Percentiles rank a stretch among this genome's conserved stretches.
Evolutionary conservation across 208 protist genomes (phyloP).

Genomic region (Phytomonas serpens): DNA sequence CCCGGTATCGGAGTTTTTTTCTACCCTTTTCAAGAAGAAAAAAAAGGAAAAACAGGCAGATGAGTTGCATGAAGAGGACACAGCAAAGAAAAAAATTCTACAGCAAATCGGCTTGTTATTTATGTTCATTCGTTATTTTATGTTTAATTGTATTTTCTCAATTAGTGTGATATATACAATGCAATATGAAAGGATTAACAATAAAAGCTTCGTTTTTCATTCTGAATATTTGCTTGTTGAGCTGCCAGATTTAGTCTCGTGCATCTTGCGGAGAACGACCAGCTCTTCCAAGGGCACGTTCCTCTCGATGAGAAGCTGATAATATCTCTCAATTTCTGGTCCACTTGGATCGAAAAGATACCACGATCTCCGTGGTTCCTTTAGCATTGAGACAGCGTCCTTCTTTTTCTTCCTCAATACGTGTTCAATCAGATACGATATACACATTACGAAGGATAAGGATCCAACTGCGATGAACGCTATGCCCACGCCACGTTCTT

Average conservation of each 20-base stretch:
- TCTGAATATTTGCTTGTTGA: not conserved
- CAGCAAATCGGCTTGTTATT: not conserved
- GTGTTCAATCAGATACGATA: conserved; percentile 52
- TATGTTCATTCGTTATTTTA: not conserved
- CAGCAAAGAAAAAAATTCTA: not conserved
- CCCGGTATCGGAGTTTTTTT: conserved; percentile 57
- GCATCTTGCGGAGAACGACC: conserved; percentile 21
- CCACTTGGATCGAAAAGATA: conserved; percentile 42
- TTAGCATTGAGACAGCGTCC: conserved; percentile 20
- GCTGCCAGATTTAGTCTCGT: not conserved
- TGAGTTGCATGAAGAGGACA: not conserved
- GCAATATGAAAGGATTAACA: not conserved
- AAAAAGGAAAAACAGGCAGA: not conserved
- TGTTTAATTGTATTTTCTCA: not conserved
- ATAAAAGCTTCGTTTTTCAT: not conserved
- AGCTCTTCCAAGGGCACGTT: conserved; percentile 44
- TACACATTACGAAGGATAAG: conserved; percentile 41
- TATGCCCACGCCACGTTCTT: conserved; percentile 36
- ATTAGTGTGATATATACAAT: not conserved
- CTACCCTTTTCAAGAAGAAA: not conserved
- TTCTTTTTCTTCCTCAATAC: conserved; percentile 19
- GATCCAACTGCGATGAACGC: conserved; percentile 52
- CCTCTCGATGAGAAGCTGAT: conserved; percentile 42
- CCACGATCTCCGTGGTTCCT: conserved; percentile 50
- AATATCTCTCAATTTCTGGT: conserved; percentile 55